Evolutionary conservation across 768 basidiomycete genomes (phyloP).

Genomic region (Mrakia blollopis): DNA sequence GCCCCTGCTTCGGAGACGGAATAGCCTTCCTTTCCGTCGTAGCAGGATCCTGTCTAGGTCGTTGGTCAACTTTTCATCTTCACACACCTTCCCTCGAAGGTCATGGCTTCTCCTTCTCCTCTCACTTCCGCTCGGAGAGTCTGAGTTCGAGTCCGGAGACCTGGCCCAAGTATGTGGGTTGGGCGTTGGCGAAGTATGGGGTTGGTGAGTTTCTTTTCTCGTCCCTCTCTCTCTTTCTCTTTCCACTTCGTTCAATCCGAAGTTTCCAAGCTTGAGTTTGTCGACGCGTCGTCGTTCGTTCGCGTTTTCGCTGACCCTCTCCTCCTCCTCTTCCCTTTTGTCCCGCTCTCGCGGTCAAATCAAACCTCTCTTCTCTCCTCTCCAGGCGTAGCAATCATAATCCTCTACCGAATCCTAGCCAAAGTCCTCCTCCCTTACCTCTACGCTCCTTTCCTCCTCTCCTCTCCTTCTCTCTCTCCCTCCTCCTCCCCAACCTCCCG

Average conservation of each 20-base stretch:
- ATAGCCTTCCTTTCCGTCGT: constrained; percentile 86
- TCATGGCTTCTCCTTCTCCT: too few relatives aligned
- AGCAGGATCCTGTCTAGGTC: constrained; percentile 63
- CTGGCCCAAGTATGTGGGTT: not conserved
- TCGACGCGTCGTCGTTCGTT: not conserved
- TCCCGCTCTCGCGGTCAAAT: not conserved
- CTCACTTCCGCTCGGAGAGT: not conserved
- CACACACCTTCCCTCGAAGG: not conserved
- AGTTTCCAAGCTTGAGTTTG: not conserved
- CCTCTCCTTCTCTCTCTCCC: not conserved
- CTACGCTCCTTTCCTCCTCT: constrained; percentile 7
- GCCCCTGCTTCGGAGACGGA: constrained; percentile 96
- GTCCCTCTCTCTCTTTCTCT: too few relatives aligned
- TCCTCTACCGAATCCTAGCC: constrained; percentile 20
- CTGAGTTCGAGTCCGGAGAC: not conserved
- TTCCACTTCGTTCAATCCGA: too few relatives aligned
- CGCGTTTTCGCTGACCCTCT: not conserved
- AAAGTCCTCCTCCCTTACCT: constrained; percentile 6
- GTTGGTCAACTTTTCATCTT: constrained; percentile 52
- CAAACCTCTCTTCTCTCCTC: not conserved
- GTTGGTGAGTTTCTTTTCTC: constrained; percentile 9
- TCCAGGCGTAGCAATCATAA: constrained; percentile 15
- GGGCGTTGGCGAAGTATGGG: constrained; percentile 1
- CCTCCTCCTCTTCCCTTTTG: not conserved
- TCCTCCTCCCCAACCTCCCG: too few relatives aligned